phyloP scores from a whole-genome alignment of 1,284 basidiomycete genomes.

The Moniliophthora roreri region DNA sequence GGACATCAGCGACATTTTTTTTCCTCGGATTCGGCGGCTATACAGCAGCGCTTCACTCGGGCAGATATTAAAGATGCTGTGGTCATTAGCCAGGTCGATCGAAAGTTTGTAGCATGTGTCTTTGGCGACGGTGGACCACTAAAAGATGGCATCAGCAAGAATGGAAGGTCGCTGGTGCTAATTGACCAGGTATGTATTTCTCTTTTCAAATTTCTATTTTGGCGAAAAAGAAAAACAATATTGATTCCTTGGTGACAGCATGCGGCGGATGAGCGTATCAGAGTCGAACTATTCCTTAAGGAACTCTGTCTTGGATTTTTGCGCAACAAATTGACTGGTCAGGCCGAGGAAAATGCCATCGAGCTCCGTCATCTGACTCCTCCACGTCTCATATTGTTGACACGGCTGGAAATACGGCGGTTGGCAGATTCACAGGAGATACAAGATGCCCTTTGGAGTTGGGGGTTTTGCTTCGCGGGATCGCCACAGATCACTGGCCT shows the following conservation, averaged over 20 bases:
- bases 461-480: constrained; percentile 70
- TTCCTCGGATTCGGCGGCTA: constrained; percentile 10
- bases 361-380: constrained; percentile 45
- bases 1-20: no score
- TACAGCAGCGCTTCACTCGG: constrained; percentile 44
- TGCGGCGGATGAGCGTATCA: constrained; percentile 90
- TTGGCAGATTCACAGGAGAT: constrained; percentile 42
- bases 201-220: background rate
- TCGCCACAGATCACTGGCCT: constrained; percentile 25
- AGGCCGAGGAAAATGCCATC: constrained; percentile 30
- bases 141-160: constrained; percentile 12
- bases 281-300: constrained; percentile 81
- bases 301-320: constrained; percentile 70
- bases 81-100: constrained; percentile 83
- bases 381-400: constrained; percentile 60
- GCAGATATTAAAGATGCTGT: constrained; percentile 51
- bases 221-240: background rate
- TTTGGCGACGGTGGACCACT: constrained; percentile 26
- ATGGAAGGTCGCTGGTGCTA: constrained; percentile 56
- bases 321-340: constrained; percentile 26
- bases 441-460: constrained; percentile 55
- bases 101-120: constrained; percentile 84
- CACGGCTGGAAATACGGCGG: constrained; percentile 54
- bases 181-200: constrained; percentile 66
- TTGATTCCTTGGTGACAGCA: constrained; percentile 50